Evolutionary conservation across 2,329 filamentous ascomycete genomes (phyloP).

Genomic region (Aurifilum marmelostoma): DNA sequence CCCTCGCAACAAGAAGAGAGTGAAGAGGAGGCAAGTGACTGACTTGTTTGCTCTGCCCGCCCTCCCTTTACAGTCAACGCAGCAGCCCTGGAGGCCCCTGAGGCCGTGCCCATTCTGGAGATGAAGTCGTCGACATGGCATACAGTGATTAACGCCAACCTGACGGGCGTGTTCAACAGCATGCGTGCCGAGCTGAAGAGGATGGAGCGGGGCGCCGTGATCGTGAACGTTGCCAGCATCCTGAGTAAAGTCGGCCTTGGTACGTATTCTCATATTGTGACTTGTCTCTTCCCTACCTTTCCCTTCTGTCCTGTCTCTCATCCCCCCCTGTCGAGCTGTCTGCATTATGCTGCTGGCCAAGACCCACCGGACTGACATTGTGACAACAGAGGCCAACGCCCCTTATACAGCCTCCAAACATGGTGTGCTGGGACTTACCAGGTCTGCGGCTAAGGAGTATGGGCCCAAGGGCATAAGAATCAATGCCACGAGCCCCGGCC

Average conservation of each 20-base stretch:
- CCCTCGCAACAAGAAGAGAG: not conserved
- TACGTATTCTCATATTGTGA: not conserved
- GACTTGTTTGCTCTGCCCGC: not conserved
- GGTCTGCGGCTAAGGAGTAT: constrained; percentile 38
- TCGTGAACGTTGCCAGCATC: not conserved
- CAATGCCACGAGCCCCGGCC: constrained; percentile 31
- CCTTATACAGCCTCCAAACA: constrained; percentile 40
- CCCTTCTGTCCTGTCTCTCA: not conserved
- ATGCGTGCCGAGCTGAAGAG: constrained; percentile 1
- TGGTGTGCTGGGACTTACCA: constrained; percentile 38
- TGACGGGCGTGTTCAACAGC: not conserved
- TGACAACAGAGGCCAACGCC: not conserved
- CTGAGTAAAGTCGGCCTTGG: not conserved
- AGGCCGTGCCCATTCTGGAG: not conserved
- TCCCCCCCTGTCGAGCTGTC: not conserved
- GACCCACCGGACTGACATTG: not conserved
- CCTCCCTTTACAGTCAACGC: not conserved
- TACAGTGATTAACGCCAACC: constrained; percentile 1
- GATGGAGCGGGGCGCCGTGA: not conserved
- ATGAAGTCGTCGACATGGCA: constrained; percentile 4
- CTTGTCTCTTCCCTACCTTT: not conserved
- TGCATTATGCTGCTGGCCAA: not conserved
- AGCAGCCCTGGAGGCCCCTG: constrained; percentile 1
- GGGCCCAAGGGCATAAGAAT: constrained; percentile 35
- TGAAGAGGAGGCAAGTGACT: not conserved